Conservation (phyloP, 2,329 filamentous ascomycete genomes). For the Talaromyces sp. region DNA sequence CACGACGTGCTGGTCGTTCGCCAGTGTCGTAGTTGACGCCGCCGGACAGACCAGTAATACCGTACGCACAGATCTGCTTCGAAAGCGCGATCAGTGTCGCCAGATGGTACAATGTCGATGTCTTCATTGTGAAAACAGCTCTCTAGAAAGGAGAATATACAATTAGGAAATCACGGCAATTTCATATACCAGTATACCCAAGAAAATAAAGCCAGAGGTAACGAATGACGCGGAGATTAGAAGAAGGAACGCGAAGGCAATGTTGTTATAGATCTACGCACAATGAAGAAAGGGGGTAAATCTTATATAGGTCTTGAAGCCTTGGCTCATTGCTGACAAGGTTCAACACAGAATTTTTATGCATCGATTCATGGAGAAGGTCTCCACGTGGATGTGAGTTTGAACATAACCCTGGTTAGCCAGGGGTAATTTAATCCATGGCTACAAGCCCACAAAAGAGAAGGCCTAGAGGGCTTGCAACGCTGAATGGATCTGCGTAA, state of each 20-base stretch:
- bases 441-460: neutral
- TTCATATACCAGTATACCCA: neutral
- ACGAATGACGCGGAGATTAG: neutral
- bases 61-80: slow-evolving; percentile 7
- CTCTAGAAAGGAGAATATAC: neutral
- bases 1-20: slow-evolving; percentile 52
- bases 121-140: slow-evolving; percentile 10
- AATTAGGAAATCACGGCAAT: too few species aligned
- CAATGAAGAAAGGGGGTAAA: neutral
- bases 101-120: neutral
- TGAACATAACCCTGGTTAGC: neutral
- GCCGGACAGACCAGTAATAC: slow-evolving; percentile 29
- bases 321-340: neutral
- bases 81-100: neutral
- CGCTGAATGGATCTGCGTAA: neutral
- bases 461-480: neutral
- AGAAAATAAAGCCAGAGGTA: neutral
- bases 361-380: neutral
- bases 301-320: neutral
- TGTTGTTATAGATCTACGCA: neutral
- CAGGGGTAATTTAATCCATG: neutral
- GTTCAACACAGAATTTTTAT: neutral
- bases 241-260: neutral
- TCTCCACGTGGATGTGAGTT: neutral
- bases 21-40: slow-evolving; percentile 32